Base-by-base conservation (phyloP, 768 basidiomycete genomes). In the Rhodotorula babjevae region DNA sequence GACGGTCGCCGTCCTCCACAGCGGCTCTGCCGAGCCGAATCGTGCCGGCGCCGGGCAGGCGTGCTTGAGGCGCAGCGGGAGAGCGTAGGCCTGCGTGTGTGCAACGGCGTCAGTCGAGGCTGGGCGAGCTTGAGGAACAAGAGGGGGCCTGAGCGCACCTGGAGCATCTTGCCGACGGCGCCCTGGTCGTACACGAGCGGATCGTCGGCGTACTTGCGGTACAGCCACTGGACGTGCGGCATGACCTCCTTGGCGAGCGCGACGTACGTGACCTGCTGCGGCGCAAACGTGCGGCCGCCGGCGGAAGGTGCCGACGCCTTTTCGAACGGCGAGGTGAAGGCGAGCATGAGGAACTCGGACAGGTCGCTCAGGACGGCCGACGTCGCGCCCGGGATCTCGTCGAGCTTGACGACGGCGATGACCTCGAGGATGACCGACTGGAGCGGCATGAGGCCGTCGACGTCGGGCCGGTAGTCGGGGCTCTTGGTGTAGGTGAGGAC, bases 1-100 rank as follows among this genome's bases (percentile, higher is more conserved):
- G 23, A 84, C 86, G 4, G 90, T 92, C n/a, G 93, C 94, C 0
- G 92, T 93, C 82, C 93, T 94, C 95, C 95, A 98, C 6, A 99
- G 82, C 0, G 94, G 93, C 31, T 81, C 82, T 77, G 94, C 95
- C 65, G 91, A 89, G 5, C 91, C 92, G 78, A 87, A 92, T 79
- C 89, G 93, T 53, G 90, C 92, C 0, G 95, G 86, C 0, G 90
- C 83, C 0, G 95, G 94, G 80, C 94, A 96, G 49, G 95, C 92
- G 74, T 97, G 95, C 81, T 94, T 94, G 74, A 98, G 83, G 78
- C 93, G 93, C 79, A 97, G 87, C 3, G 95, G 93, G 47, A 95
- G 89, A 9, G 90, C 87, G 77, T 91, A 93, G 0, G 93, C 89
- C 90, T 92, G 56, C 15, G 11, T 36, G 14, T 0, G 46, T 56